Conservation (phyloP, 78 protist species). For the Isochrysis galbana region DNA sequence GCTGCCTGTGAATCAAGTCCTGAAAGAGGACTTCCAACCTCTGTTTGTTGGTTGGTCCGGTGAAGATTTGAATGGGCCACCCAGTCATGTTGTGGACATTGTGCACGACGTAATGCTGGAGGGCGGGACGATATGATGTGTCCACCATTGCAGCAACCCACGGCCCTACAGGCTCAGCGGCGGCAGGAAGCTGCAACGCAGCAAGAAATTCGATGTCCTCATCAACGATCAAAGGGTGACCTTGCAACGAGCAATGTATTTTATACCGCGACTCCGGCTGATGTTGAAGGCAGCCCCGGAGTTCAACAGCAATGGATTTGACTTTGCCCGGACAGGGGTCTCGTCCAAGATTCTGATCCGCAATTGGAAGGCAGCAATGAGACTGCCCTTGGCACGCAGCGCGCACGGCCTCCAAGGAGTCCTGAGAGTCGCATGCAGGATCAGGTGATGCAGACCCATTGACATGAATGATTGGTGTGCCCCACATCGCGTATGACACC, state of each 20-base stretch:
- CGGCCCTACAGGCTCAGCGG: background rate
- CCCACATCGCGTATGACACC: background rate
- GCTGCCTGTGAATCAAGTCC: background rate
- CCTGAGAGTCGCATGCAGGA: background rate
- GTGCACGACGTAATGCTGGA: background rate
- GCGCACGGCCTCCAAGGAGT: background rate
- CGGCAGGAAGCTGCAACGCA: background rate
- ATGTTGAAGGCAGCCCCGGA: background rate
- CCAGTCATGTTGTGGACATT: background rate
- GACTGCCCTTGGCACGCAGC: background rate
- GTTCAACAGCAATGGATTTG: background rate
- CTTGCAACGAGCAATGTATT: background rate
- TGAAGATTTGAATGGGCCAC: background rate
- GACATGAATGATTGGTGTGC: background rate
- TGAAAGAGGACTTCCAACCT: background rate
- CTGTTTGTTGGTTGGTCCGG: background rate
- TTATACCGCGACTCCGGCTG: background rate
- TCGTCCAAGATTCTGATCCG: background rate
- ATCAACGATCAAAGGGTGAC: background rate
- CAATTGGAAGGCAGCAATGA: background rate
- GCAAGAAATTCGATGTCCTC: background rate
- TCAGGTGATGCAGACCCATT: background rate
- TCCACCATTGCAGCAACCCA: background rate
- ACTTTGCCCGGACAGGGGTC: background rate
- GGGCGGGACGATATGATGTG: background rate